phyloP scores from a whole-genome alignment of 345 rosid species.

The Crucihimalaya himalaica region DNA sequence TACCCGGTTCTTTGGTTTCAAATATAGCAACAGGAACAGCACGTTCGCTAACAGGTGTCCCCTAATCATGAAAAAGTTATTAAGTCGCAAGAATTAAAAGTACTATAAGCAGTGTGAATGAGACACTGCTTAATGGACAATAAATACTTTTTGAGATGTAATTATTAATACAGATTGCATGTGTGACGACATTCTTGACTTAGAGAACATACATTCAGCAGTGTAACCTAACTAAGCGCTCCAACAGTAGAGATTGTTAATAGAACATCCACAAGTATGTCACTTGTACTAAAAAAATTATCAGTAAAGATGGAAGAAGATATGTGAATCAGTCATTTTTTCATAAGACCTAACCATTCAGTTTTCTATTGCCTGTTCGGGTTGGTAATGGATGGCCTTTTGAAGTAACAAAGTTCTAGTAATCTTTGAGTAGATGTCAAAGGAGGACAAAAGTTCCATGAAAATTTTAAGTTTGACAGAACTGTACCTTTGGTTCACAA shows the following conservation, averaged over 20 bases:
- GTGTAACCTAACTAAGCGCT: conserved; percentile 14
- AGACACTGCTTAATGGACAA: neutral
- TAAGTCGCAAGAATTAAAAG: conserved; percentile 21
- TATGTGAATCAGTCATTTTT: neutral
- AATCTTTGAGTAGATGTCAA: conserved; percentile 2
- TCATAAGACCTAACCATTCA: conserved; percentile 15
- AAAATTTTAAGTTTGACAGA: conserved; percentile 16
- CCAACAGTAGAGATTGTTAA: neutral
- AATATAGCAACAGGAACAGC: conserved; percentile 99
- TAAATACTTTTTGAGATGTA: conserved; percentile 11
- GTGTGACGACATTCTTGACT: conserved; percentile 14
- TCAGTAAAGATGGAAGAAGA: conserved; percentile 1
- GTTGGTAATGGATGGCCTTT: conserved; percentile 9
- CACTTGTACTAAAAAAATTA: conserved; percentile 8
- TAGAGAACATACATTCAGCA: conserved; percentile 11
- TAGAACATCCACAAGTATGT: conserved; percentile 9
- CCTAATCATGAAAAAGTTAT: conserved; percentile 56
- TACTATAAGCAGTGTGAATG: conserved; percentile 22
- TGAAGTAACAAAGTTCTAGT: conserved; percentile 4
- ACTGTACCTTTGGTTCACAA: conserved; percentile 81
- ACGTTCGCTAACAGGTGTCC: conserved; percentile 96
- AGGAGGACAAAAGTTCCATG: neutral
- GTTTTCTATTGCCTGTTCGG: neutral
- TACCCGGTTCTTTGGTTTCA: conserved; percentile 72
- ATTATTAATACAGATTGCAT: conserved; percentile 10